These are phyloP conservation scores for Apiospora hydei DNA, from an alignment of 2,329 filamentous ascomycete genomes.

Conservation along the genomic window DNA sequence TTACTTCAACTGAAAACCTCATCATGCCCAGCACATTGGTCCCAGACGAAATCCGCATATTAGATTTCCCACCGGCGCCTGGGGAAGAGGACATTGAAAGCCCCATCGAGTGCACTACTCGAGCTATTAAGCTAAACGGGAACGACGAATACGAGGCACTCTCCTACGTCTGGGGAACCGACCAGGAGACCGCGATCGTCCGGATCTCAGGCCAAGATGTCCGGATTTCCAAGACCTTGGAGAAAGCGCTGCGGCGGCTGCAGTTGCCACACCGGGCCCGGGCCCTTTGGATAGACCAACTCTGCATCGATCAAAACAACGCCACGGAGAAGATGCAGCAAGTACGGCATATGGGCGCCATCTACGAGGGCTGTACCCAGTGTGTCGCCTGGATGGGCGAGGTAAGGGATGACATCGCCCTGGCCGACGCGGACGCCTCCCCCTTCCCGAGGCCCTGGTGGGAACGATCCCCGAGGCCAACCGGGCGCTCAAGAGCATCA, in stretches of 20 bases:
- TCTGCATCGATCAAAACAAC: conserved; percentile 30
- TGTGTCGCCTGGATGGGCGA: conserved; percentile 23
- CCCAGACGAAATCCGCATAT: not conserved
- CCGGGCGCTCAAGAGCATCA: not conserved
- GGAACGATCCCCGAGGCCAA: not conserved
- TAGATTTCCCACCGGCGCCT: not conserved
- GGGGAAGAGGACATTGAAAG: not conserved
- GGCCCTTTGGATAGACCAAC: conserved; percentile 26
- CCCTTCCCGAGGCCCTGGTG: not conserved
- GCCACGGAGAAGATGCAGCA: conserved; percentile 17
- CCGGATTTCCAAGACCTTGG: not conserved
- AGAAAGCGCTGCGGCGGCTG: not conserved
- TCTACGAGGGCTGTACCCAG: conserved; percentile 20
- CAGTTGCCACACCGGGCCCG: not conserved
- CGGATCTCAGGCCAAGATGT: not conserved
- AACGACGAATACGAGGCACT: not conserved
- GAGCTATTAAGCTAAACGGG: not conserved
- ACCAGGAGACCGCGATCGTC: not conserved
- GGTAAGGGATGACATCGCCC: not conserved
- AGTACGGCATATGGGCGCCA: conserved; percentile 25
- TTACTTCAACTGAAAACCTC: no score
- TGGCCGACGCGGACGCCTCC: conserved; percentile 11
- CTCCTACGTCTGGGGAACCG: conserved; percentile 4
- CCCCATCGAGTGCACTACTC: not conserved
- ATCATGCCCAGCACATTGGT: not conserved